These are phyloP conservation scores for Cryphonectria radicalis DNA, from an alignment of 2,329 filamentous ascomycete species.

Conservation along the genomic window DNA sequence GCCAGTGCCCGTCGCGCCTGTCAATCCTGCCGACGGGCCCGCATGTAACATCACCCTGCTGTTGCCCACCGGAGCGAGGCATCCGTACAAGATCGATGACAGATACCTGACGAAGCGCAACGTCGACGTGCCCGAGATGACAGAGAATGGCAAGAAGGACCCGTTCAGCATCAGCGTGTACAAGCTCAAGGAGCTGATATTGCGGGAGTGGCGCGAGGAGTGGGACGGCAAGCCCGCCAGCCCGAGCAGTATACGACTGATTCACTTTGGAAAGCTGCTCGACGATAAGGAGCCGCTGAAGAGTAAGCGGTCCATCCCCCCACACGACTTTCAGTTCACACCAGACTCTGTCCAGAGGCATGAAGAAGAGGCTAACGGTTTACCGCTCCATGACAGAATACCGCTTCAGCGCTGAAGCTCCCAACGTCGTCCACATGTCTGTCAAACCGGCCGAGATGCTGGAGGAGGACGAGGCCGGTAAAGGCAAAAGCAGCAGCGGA, in stretches of 20 bases:
- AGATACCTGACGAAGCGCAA: constrained; percentile 82
- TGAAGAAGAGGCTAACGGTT: constrained; percentile 9
- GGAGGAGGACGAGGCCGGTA: constrained; percentile 76
- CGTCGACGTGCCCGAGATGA: constrained; percentile 72
- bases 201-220: constrained; percentile 89
- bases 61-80: constrained; percentile 77
- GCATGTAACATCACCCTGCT: constrained; percentile 80
- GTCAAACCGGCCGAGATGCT: constrained; percentile 86
- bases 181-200: constrained; percentile 90
- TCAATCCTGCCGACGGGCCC: constrained; percentile 40
- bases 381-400: constrained; percentile 61
- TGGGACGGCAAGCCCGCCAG: constrained; percentile 88
- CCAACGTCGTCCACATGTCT: constrained; percentile 94
- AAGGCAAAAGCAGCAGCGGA: constrained; percentile 57
- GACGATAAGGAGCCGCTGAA: constrained; percentile 86
- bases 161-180: constrained; percentile 92
- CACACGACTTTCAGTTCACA: not conserved
- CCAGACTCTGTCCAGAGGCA: not conserved
- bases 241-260: constrained; percentile 86
- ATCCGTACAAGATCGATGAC: constrained; percentile 89
- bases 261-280: constrained; percentile 87
- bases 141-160: constrained; percentile 65
- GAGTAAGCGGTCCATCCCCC: constrained; percentile 59
- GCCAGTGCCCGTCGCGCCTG: constrained; percentile 23
- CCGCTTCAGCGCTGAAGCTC: constrained; percentile 72